A percentile compares a stretch with the other conserved stretches of the same genome.
phyloP scores from a whole-genome alignment of 495 filamentous ascomycete genomes.

The Daldinia grandis region DNA sequence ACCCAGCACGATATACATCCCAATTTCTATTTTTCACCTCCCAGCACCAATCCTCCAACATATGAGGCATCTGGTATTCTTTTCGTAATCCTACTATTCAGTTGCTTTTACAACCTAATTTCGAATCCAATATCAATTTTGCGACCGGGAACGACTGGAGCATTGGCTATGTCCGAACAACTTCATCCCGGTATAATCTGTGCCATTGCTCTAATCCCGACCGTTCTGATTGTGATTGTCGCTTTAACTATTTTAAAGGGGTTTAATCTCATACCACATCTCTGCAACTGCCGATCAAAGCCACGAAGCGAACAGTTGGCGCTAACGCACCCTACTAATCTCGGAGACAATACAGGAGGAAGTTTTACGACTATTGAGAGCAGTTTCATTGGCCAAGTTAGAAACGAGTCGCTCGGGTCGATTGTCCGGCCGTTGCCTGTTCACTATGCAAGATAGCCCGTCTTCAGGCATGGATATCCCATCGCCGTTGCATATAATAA shows the following conservation, averaged over 20 bases:
- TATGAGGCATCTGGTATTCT: conserved; percentile 25
- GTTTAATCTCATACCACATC: conserved; percentile 38
- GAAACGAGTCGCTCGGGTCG: conserved; percentile 17
- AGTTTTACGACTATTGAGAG: conserved; percentile 39
- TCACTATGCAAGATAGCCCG: conserved; percentile 23
- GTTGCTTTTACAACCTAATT: conserved; percentile 9
- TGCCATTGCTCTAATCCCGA: conserved; percentile 65
- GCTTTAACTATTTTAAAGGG: conserved; percentile 36
- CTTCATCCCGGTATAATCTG: conserved; percentile 49
- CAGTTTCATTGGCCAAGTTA: conserved; percentile 47
- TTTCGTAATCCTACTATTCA: conserved; percentile 24
- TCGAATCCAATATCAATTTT: conserved; percentile 20
- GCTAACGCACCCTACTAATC: neutral
- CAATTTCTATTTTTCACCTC: conserved; percentile 8
- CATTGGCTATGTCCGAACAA: conserved; percentile 48
- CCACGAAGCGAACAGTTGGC: conserved; percentile 37
- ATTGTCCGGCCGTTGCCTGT: conserved; percentile 16
- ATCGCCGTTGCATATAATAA: conserved; percentile 43
- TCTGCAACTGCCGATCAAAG: conserved; percentile 24
- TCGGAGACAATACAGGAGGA: conserved; percentile 11
- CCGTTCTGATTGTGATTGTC: conserved; percentile 38
- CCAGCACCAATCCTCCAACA: conserved; percentile 8
- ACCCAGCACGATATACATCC: conserved; percentile 31
- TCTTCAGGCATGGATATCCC: conserved; percentile 32
- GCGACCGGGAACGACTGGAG: conserved; percentile 28